A percentile compares a stretch with the other conserved stretches of the same genome.
These are phyloP conservation scores for Candida sonorensis DNA, from an alignment of 805 yeast species.

Conservation along the genomic window DNA sequence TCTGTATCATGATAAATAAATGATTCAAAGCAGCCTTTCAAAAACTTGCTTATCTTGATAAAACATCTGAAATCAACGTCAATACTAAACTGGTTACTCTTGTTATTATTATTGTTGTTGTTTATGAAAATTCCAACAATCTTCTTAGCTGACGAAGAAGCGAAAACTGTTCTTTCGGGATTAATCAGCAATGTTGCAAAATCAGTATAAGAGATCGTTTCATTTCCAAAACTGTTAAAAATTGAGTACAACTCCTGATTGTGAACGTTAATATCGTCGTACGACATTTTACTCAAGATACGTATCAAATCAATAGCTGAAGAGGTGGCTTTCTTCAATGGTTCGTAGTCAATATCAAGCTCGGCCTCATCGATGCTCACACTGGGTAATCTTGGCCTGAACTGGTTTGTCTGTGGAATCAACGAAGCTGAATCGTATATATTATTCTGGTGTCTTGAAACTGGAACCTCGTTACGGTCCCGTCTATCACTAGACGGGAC, in stretches of 20 bases:
- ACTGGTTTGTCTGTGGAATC: constrained; percentile 3
- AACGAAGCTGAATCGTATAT: constrained; percentile 18
- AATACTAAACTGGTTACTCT: background rate
- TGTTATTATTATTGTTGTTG: background rate
- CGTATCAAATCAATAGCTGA: constrained; percentile 9
- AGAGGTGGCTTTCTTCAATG: background rate
- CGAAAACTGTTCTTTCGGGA: constrained; percentile 18
- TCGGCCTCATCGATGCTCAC: constrained; percentile 9
- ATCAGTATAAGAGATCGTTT: constrained; percentile 9
- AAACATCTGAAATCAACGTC: constrained; percentile 23
- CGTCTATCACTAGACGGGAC: no score
- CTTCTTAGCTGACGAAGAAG: constrained; percentile 10
- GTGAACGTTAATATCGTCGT: constrained; percentile 18
- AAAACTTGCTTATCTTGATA: constrained; percentile 21
- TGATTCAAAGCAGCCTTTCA: constrained; percentile 26
- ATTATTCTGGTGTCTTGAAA: no score
- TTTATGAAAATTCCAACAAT: constrained; percentile 7
- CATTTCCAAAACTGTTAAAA: constrained; percentile 13
- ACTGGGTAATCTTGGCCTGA: constrained; percentile 13
- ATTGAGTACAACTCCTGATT: constrained; percentile 11
- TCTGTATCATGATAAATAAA: constrained; percentile 25
- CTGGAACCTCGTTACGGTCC: no score
- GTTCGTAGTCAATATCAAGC: constrained; percentile 1
- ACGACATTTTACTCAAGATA: constrained; percentile 6
- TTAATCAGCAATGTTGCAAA: constrained; percentile 15